Evolutionary conservation across 352 stramenopile species (phyloP), one percentile per base, ranked within the genome.

Genomic region (Peronospora destructor): DNA sequence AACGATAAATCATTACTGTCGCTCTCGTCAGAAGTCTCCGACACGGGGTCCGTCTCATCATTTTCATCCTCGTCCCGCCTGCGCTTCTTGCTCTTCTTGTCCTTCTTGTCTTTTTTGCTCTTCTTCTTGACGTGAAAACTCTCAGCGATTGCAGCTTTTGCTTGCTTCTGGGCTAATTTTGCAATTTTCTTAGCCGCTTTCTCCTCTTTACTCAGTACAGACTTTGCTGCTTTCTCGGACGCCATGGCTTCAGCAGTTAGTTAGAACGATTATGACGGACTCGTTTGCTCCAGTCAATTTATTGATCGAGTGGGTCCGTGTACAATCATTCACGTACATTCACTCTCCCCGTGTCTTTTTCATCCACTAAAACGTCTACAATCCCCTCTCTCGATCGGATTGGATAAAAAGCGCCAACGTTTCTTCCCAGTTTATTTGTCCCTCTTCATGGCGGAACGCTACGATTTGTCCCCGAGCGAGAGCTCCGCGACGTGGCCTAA

Each of bases 51-150:
- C 29, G 64, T 59, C 14, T 59, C 56, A 12, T 76, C 45, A 16
- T 57, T 53, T 6, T 63, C 55, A 9, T 55, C 43, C 3, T 76
- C 49, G 0, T 86, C 70, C 11, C 73, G 77, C 23, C 50, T 63
- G 37, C 76, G 76, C 57, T 88, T 88, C 61, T 91, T 88, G 42
- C 57, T 63, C 62, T 85, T 86, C 52, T 87, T 86, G n/a, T 76
- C 53, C 49, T 84, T 78, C 49, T 85, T 87, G 8, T 79, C 56
- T 41, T 76, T 75, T 53, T 82, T 79, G 1, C 66, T 49, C 16
- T 77, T 78, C 59, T 41, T 23, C 14, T 26, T 48, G 19, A 64
- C 44, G 23, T 28, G 29, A 11, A 17, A 37, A 4, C 5, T 17
- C 57, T 68, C 66, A 19, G 43, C 50, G 1, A 23, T 26, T 49